phyloP scores from a whole-genome alignment of 2,329 filamentous ascomycete species.

The Cytospora schulzeri region DNA sequence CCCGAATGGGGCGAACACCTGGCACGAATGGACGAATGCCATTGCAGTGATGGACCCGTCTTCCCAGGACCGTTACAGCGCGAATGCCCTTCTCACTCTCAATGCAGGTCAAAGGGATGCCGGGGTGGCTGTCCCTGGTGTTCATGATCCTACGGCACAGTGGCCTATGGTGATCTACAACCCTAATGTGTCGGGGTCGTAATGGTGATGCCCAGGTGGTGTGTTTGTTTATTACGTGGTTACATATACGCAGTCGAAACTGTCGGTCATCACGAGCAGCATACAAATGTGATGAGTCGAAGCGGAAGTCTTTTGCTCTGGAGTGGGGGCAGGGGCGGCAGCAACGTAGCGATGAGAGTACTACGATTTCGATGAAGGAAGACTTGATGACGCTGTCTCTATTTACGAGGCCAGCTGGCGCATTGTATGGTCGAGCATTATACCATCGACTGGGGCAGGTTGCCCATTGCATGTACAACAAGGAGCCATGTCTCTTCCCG shows the following conservation, averaged over 20 bases:
- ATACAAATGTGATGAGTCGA: background rate
- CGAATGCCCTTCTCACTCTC: slow-evolving; percentile 51
- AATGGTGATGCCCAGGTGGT: too few species aligned
- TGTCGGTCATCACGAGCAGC: background rate
- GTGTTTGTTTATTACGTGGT: background rate
- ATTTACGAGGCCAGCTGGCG: background rate
- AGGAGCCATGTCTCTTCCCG: too few species aligned
- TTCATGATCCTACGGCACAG: slow-evolving; percentile 6
- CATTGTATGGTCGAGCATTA: background rate
- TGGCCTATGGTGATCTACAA: slow-evolving; percentile 26
- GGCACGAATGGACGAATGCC: slow-evolving; percentile 58
- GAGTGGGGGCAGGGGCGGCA: background rate
- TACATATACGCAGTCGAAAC: background rate
- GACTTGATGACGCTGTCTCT: background rate
- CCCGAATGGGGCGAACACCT: slow-evolving; percentile 44
- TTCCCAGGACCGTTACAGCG: slow-evolving; percentile 52
- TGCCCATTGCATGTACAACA: too few species aligned
- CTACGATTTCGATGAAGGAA: too few species aligned
- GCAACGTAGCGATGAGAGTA: background rate
- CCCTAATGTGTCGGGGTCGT: slow-evolving; percentile 7
- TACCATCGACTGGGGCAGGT: too few species aligned
- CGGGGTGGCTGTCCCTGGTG: background rate
- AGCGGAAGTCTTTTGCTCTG: background rate
- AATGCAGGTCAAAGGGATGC: slow-evolving; percentile 36
- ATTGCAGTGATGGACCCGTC: slow-evolving; percentile 48